These are phyloP conservation scores for Penicillium sp. DNA, from an alignment of 2,329 filamentous ascomycete genomes.

Conservation along the genomic window DNA sequence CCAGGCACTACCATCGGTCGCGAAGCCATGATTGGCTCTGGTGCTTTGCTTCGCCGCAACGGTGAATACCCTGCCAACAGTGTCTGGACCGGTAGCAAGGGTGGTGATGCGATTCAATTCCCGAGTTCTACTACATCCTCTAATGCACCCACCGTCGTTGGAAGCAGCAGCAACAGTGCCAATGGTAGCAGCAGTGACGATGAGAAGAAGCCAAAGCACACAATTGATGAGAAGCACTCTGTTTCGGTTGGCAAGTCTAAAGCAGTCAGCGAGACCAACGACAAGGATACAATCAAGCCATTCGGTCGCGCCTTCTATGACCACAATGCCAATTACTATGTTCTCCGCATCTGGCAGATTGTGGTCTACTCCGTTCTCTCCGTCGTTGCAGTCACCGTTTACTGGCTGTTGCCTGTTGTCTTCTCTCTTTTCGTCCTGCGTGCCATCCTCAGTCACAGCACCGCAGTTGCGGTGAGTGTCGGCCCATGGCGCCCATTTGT, in stretches of 20 bases:
- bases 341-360: conserved; percentile 52
- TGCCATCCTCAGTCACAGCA: conserved; percentile 28
- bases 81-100: conserved; percentile 57
- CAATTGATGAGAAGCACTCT: not conserved
- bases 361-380: conserved; percentile 54
- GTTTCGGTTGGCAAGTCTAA: not conserved
- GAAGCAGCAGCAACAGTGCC: conserved; percentile 11
- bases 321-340: conserved; percentile 53
- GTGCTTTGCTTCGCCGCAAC: conserved; percentile 52
- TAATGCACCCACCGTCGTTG: conserved; percentile 14
- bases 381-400: conserved; percentile 50
- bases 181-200: conserved; percentile 10
- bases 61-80: conserved; percentile 48
- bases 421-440: conserved; percentile 51
- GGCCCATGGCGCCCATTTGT: conserved; percentile 44
- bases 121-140: conserved; percentile 20
- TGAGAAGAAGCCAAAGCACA: conserved; percentile 5
- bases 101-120: conserved; percentile 54
- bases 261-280: not conserved
- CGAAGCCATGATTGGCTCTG: conserved; percentile 56
- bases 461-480: conserved; percentile 21
- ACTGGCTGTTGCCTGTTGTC: conserved; percentile 52
- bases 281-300: conserved; percentile 41
- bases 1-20: conserved; percentile 55
- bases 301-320: conserved; percentile 61